Evolutionary conservation across 2,329 filamentous ascomycete genomes (phyloP).

Genomic region (Xylaria polymorpha): DNA sequence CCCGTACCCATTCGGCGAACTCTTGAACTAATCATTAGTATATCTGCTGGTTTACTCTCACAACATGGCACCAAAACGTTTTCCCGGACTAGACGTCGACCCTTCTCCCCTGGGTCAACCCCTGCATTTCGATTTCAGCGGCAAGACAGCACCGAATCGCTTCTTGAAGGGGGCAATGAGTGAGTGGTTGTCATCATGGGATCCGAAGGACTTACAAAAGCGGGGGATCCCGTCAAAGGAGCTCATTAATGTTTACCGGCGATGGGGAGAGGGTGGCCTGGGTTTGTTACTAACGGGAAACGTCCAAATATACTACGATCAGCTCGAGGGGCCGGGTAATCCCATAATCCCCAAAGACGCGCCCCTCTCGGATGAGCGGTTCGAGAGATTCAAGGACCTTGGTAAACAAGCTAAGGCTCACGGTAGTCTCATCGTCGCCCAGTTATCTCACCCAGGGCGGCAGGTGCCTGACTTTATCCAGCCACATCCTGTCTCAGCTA

Average conservation of each 20-base stretch:
- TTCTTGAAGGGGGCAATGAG: constrained; percentile 71
- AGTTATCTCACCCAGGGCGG: constrained; percentile 72
- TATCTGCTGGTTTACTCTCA: neutral
- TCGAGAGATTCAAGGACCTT: constrained; percentile 65
- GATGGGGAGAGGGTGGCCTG: constrained; percentile 66
- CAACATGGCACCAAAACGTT: constrained; percentile 24
- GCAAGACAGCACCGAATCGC: constrained; percentile 64
- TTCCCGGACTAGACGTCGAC: constrained; percentile 24
- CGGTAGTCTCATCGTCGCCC: constrained; percentile 67
- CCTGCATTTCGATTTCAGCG: constrained; percentile 55
- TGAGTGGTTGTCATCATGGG: constrained; percentile 69
- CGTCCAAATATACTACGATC: constrained; percentile 67
- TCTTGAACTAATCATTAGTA: neutral
- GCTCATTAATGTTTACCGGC: constrained; percentile 62
- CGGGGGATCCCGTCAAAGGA: constrained; percentile 50
- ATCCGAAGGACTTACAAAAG: constrained; percentile 59
- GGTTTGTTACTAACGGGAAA: constrained; percentile 70
- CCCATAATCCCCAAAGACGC: constrained; percentile 64
- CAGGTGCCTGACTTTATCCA: constrained; percentile 56
- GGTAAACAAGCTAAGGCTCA: constrained; percentile 62
- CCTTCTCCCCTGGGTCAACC: constrained; percentile 30
- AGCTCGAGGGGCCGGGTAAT: constrained; percentile 65
- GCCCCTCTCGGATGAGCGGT: constrained; percentile 61
- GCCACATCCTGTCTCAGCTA: constrained; percentile 54
- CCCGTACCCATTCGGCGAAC: neutral